phyloP scores from a whole-genome alignment of 2,329 filamentous ascomycete genomes.

The Aspergillus brunneoviolaceus region DNA sequence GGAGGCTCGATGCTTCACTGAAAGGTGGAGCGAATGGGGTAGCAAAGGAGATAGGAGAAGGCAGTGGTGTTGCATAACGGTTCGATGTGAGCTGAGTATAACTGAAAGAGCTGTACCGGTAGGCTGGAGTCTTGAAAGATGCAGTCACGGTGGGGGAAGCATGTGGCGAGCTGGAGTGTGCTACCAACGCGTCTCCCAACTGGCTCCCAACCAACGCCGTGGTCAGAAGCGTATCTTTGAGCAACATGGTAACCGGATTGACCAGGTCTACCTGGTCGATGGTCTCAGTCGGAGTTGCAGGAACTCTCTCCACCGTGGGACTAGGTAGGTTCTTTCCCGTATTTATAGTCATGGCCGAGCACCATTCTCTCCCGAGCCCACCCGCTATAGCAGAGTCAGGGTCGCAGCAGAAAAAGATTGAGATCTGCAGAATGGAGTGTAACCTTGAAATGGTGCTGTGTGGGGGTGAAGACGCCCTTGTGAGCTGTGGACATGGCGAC shows the following conservation, averaged over 20 bases:
- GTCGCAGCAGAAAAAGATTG: no score
- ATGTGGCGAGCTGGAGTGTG: not conserved
- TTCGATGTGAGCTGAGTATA: slow-evolving; percentile 8
- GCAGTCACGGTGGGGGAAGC: not conserved
- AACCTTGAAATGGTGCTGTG: no score
- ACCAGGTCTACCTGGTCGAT: no score
- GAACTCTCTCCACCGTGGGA: no score
- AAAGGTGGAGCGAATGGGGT: slow-evolving; percentile 2
- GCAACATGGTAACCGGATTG: not conserved
- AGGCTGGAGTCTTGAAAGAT: not conserved
- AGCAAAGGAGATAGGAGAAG: slow-evolving; percentile 2
- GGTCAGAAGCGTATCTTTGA: not conserved
- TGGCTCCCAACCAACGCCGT: not conserved
- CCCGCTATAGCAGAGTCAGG: no score
- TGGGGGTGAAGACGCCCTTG: no score
- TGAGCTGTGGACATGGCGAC: no score
- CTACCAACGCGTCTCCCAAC: not conserved
- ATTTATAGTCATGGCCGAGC: no score
- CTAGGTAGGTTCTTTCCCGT: no score
- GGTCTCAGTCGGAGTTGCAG: no score
- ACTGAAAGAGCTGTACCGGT: slow-evolving; percentile 5
- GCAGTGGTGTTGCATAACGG: slow-evolving; percentile 6
- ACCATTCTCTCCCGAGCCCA: no score
- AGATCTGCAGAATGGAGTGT: no score
- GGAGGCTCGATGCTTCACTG: slow-evolving; percentile 2